Evolutionary conservation across 257 asterid species (phyloP).

Genomic region (Scutellaria barbata): DNA sequence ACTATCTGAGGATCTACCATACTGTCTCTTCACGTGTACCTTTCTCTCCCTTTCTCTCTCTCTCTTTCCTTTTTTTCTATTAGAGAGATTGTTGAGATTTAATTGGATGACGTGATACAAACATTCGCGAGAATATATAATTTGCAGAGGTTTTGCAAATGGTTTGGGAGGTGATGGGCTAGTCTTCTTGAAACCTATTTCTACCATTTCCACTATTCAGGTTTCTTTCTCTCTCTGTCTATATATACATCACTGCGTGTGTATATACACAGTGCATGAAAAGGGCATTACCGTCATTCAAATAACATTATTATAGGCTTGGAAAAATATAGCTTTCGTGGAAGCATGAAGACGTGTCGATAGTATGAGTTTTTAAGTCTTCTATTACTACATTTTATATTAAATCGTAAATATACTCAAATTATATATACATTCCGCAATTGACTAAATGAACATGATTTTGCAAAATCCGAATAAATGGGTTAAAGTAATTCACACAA

Average conservation of each 20-base stretch:
- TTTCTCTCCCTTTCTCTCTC: background rate
- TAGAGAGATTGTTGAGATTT: background rate
- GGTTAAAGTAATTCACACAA: too few relatives aligned
- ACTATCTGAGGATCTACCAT: conserved; percentile 29
- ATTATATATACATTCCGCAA: background rate
- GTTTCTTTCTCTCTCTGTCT: conserved; percentile 21
- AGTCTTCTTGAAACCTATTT: conserved; percentile 24
- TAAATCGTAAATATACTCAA: too few relatives aligned
- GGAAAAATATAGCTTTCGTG: too few relatives aligned
- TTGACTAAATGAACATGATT: background rate
- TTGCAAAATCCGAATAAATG: too few relatives aligned
- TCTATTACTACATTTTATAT: too few relatives aligned
- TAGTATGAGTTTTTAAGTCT: too few relatives aligned
- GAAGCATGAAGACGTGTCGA: too few relatives aligned
- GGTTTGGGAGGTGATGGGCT: conserved; percentile 13
- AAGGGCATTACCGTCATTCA: too few relatives aligned
- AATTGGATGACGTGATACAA: background rate
- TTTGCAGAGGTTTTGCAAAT: background rate
- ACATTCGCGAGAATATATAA: background rate
- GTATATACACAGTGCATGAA: background rate
- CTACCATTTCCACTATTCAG: conserved; percentile 31
- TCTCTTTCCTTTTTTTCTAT: background rate
- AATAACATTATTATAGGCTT: too few relatives aligned
- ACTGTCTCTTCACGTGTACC: background rate
- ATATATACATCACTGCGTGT: background rate